Conservation (phyloP, 2,329 filamentous ascomycete genomes). For the Canariomyces notabilis region DNA sequence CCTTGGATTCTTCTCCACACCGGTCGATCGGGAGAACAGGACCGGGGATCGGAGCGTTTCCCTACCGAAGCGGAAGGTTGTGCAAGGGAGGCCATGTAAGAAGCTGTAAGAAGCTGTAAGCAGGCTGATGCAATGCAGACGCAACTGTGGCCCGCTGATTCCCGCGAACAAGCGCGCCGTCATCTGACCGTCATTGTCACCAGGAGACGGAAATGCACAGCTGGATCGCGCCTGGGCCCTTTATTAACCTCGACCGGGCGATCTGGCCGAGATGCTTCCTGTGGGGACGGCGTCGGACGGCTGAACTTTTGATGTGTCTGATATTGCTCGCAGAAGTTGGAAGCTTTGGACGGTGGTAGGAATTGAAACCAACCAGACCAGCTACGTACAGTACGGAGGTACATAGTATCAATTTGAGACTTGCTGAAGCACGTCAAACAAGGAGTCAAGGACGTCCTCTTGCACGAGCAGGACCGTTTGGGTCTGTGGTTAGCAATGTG, state of each 20-base stretch:
- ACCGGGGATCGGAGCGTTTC: neutral
- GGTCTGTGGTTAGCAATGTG: too few relatives aligned
- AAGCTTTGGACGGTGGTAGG: too few relatives aligned
- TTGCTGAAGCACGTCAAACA: too few relatives aligned
- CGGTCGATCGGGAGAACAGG: neutral
- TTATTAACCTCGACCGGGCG: neutral
- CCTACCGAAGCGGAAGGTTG: neutral
- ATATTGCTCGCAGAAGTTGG: too few relatives aligned
- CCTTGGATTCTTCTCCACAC: too few relatives aligned
- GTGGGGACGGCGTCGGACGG: neutral
- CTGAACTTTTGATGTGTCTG: too few relatives aligned
- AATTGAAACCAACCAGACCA: too few relatives aligned
- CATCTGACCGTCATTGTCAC: conserved; percentile 1
- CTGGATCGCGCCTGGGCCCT: neutral
- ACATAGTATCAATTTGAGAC: too few relatives aligned
- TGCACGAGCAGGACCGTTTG: too few relatives aligned
- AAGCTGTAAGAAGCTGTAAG: neutral
- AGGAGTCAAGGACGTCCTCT: too few relatives aligned
- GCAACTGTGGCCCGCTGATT: conserved; percentile 5
- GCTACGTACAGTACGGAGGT: too few relatives aligned
- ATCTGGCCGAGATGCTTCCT: neutral
- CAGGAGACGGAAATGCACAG: neutral
- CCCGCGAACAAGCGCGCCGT: conserved; percentile 4
- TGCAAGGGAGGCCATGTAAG: too few relatives aligned
- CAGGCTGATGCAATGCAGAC: conserved; percentile 1